phyloP scores from a whole-genome alignment of 2,329 filamentous ascomycete species.

The Aspergillus sp. region DNA sequence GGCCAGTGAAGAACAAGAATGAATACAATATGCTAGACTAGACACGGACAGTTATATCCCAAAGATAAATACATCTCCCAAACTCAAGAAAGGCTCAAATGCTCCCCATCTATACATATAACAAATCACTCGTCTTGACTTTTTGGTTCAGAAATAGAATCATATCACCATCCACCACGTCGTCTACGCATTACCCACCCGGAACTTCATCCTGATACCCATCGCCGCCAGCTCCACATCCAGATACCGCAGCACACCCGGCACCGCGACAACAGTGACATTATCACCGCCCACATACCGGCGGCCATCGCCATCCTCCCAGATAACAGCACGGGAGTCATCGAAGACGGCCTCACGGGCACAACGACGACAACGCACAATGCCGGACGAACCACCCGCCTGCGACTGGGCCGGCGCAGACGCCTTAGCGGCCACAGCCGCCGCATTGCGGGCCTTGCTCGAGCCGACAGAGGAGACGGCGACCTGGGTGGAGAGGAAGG shows the following conservation, averaged over 20 bases:
- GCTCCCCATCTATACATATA: constrained; percentile 15
- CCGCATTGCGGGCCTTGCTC: constrained; percentile 25
- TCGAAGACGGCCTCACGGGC: constrained; percentile 62
- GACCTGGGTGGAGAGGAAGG: constrained; percentile 79
- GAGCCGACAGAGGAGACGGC: constrained; percentile 34
- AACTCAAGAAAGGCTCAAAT: constrained; percentile 7
- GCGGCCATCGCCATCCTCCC: constrained; percentile 86
- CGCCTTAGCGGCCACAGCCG: constrained; percentile 30
- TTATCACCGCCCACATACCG: constrained; percentile 86
- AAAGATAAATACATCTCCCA: constrained; percentile 8
- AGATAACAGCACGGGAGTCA: constrained; percentile 68
- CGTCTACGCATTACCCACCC: constrained; percentile 54
- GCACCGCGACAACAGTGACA: constrained; percentile 87
- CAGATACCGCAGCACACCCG: constrained; percentile 86
- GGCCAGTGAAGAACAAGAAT: neutral
- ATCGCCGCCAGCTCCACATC: constrained; percentile 95
- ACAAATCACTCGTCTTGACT: neutral
- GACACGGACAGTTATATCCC: neutral
- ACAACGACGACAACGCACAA: constrained; percentile 77
- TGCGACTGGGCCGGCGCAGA: constrained; percentile 50
- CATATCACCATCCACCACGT: neutral
- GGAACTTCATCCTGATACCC: constrained; percentile 93
- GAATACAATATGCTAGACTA: constrained; percentile 6
- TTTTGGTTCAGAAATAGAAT: neutral
- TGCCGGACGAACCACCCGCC: constrained; percentile 56